Evolutionary conservation across 805 yeast species (phyloP).

Genomic region (Metahyphopichia silvanorum): DNA sequence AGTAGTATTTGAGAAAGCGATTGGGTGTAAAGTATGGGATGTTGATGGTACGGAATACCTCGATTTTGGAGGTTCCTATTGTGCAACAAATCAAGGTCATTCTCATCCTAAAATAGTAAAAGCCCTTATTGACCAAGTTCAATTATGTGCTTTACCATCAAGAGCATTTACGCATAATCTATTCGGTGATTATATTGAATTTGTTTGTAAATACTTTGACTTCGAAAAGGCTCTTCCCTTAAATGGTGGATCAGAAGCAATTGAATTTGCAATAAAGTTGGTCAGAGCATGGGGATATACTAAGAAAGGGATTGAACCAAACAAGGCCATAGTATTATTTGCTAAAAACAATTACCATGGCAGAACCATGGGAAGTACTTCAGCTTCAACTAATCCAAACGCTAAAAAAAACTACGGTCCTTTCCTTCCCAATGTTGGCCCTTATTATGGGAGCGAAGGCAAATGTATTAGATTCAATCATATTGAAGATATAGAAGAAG

Average conservation of each 20-base stretch:
- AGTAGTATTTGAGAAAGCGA: slow-evolving; percentile 16
- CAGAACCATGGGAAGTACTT: slow-evolving; percentile 2
- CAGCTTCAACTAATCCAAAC: not conserved
- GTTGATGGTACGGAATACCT: slow-evolving; percentile 19
- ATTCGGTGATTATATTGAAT: slow-evolving; percentile 2
- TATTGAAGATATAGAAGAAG: slow-evolving; percentile 3
- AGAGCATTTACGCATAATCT: slow-evolving; percentile 4
- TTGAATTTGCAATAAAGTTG: slow-evolving; percentile 2
- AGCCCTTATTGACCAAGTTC: slow-evolving; percentile 2
- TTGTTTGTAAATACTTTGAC: slow-evolving; percentile 2
- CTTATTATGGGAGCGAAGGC: slow-evolving; percentile 1
- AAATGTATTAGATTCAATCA: too few relatives aligned
- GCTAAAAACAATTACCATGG: slow-evolving; percentile 3
- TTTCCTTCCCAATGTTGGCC: slow-evolving; percentile 2
- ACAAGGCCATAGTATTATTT: slow-evolving; percentile 2
- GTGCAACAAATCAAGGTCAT: slow-evolving; percentile 24
- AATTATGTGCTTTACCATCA: slow-evolving; percentile 1
- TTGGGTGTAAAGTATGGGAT: slow-evolving; percentile 16
- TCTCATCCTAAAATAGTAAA: slow-evolving; percentile 18
- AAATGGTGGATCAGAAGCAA: slow-evolving; percentile 2
- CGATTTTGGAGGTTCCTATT: slow-evolving; percentile 22
- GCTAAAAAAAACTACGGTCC: slow-evolving; percentile 3
- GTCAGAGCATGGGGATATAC: slow-evolving; percentile 1
- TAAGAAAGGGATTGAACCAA: not conserved
- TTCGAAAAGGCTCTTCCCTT: slow-evolving; percentile 3